phyloP scores from a whole-genome alignment of 2,329 filamentous ascomycete species.

The Moelleriella libera region DNA sequence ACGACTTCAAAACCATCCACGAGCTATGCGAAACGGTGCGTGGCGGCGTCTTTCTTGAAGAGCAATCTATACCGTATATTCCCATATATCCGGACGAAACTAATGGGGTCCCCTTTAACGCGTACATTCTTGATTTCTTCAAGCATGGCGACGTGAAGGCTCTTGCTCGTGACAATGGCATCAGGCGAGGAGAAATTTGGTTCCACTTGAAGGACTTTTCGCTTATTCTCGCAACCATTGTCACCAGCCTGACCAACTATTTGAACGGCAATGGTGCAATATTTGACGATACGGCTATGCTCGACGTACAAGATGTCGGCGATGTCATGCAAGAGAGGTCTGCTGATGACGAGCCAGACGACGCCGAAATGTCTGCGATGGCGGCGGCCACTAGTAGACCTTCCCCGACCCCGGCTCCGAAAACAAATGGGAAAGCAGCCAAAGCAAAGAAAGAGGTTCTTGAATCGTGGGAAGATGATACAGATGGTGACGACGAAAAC shows the following conservation, averaged over 20 bases:
- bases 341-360: neutral
- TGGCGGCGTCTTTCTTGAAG: slow-evolving; percentile 59
- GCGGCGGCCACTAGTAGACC: neutral
- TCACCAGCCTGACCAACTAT: slow-evolving; percentile 46
- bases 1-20: slow-evolving; percentile 48
- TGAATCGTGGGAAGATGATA: neutral
- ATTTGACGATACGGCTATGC: slow-evolving; percentile 14
- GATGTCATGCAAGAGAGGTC: slow-evolving; percentile 26
- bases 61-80: slow-evolving; percentile 57
- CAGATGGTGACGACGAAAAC: neutral
- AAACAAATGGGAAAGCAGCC: neutral
- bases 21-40: slow-evolving; percentile 55
- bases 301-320: slow-evolving; percentile 27
- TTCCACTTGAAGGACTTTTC: slow-evolving; percentile 50
- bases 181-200: slow-evolving; percentile 53
- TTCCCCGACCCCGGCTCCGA: neutral
- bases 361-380: neutral
- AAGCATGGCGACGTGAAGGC: slow-evolving; percentile 52
- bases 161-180: slow-evolving; percentile 49
- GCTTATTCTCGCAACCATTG: slow-evolving; percentile 53
- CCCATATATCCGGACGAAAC: slow-evolving; percentile 44
- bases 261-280: slow-evolving; percentile 19
- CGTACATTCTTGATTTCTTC: slow-evolving; percentile 64
- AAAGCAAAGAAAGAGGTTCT: neutral
- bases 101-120: slow-evolving; percentile 37